Evolutionary conservation across 2,329 filamentous ascomycete species (phyloP).

Genomic region (Cercospora sp.): DNA sequence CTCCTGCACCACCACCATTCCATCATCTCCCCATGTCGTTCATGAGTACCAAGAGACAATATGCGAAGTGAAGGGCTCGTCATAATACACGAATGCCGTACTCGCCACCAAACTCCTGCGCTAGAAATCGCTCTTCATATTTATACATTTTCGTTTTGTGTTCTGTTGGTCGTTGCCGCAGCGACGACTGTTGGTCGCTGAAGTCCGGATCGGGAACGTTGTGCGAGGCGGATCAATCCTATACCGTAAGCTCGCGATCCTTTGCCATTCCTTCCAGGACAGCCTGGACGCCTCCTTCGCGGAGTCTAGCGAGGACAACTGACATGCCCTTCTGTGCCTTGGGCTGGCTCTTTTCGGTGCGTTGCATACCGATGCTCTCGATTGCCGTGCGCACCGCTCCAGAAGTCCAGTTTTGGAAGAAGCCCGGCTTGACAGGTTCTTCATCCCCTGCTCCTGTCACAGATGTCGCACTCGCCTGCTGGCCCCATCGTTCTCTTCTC

Average conservation of each 20-base stretch:
- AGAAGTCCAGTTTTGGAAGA: constrained; percentile 65
- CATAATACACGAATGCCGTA: constrained; percentile 1
- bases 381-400: constrained; percentile 76
- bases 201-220: neutral
- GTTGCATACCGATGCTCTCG: constrained; percentile 73
- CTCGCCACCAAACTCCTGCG: constrained; percentile 17
- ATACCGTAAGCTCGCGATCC: constrained; percentile 46
- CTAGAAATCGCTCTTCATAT: constrained; percentile 11
- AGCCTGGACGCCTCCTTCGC: constrained; percentile 64
- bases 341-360: constrained; percentile 73
- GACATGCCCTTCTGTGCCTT: constrained; percentile 84
- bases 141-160: constrained; percentile 11
- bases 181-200: neutral
- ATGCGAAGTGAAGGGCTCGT: constrained; percentile 11
- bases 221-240: neutral
- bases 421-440: constrained; percentile 53
- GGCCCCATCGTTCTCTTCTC: constrained; percentile 46
- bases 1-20: neutral
- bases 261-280: constrained; percentile 70
- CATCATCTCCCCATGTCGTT: neutral
- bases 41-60: constrained; percentile 1
- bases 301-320: constrained; percentile 71
- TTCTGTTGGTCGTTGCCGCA: neutral
- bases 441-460: constrained; percentile 45
- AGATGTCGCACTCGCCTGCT: constrained; percentile 42